Percentiles rank a stretch among this genome's conserved stretches.
phyloP scores from a whole-genome alignment of 192 early-diverging fungal genomes.

The Dissophora globulifera region DNA sequence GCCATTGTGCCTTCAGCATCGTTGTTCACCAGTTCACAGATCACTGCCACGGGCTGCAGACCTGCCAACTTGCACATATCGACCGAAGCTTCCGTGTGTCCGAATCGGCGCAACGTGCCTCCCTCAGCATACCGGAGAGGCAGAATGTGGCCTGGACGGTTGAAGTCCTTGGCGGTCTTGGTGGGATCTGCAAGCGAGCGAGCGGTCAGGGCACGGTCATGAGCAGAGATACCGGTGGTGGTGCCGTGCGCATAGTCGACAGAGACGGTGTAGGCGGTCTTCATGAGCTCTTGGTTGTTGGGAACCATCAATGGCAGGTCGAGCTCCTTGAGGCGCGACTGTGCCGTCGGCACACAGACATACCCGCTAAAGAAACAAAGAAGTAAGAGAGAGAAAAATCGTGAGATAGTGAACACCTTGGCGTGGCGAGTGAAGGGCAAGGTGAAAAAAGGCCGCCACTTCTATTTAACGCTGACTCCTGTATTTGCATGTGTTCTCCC shows the following conservation, averaged over 20 bases:
- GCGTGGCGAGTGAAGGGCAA: too few relatives aligned
- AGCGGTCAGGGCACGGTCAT: constrained; percentile 87
- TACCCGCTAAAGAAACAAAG: constrained; percentile 72
- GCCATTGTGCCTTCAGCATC: constrained; percentile 95
- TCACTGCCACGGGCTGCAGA: constrained; percentile 84
- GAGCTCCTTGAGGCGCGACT: constrained; percentile 83
- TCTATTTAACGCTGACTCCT: too few relatives aligned
- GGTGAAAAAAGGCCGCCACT: too few relatives aligned
- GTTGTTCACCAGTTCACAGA: constrained; percentile 92
- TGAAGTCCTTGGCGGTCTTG: constrained; percentile 76
- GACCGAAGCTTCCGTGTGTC: constrained; percentile 95
- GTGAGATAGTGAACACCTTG: not conserved
- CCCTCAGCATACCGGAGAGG: constrained; percentile 86
- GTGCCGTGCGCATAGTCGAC: constrained; percentile 87
- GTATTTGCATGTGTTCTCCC: too few relatives aligned
- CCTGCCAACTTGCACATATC: constrained; percentile 90
- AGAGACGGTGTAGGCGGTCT: constrained; percentile 95
- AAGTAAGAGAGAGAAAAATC: not conserved
- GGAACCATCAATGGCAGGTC: constrained; percentile 95
- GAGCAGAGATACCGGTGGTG: constrained; percentile 97
- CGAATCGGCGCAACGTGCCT: constrained; percentile 87
- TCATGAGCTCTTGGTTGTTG: constrained; percentile 88
- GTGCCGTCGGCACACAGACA: constrained; percentile 88
- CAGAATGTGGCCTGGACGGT: constrained; percentile 93
- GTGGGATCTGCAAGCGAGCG: constrained; percentile 78